Evolutionary conservation across 352 stramenopile genomes (phyloP), one percentile per base, ranked within the genome.

Genomic region (Pythium oligandrum): DNA sequence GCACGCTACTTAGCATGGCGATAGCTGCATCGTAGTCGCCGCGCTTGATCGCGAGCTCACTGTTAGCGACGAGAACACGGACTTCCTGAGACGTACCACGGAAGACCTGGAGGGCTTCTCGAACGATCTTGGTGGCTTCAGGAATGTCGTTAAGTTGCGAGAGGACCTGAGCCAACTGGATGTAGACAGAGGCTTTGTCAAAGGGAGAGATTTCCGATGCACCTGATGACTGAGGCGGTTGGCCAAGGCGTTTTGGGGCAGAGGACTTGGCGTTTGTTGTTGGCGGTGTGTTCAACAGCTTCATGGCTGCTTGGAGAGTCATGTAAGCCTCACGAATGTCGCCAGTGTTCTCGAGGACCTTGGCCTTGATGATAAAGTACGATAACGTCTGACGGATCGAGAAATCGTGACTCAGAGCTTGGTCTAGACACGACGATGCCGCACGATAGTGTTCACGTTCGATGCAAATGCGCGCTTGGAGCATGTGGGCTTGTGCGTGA

Each of bases 21-120:
- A 98, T 85, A 0, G 93, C 93, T 11, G 75, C 75, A 36, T 97
- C 85, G 56, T 96, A 89, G 60, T 98, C 88, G 31, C 85, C 86
- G 33, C 80, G 83, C 51, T 96, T 88, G 48, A 98, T 91, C 5
- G 86, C 83, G 3, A 98, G 71, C 55, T 97, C 81, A 43, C 79
- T 91, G 57, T 93, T 94, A 8, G 93, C 90, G 2, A 98, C 77
- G 6, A 98, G 55, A 26, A 98, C 78, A 6, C 87, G 78, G 3
- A 98, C 88, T 64, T 98, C 89, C 53, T 97, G 78, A 1, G 73
- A 67, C 3, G 85, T 95, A 0, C 78, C 88, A 39, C 71, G 65
- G 55, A 93, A 93, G 0, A 83, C 64, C 34, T 90, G 67, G 5
- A 93, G 75, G 4, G 79, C 83, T 51, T 91, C 78, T 3, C 72